Base-by-base conservation (phyloP, 768 basidiomycete species). In the Exsudoporus frostii region DNA sequence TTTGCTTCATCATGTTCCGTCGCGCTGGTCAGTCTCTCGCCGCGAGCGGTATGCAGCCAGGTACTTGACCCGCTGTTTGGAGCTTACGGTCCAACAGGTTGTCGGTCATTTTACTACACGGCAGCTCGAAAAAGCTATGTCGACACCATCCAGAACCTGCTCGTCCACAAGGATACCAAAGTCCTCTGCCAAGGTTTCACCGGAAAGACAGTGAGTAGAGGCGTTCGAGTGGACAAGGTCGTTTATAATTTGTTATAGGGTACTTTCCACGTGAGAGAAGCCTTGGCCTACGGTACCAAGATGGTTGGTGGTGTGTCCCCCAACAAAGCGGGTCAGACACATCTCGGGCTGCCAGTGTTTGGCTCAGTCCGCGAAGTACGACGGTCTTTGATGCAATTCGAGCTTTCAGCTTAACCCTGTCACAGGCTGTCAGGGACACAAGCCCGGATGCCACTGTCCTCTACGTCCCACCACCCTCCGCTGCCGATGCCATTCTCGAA, bases 251-350 rank as follows among this genome's bases (percentile, higher is more conserved):
- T 33, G 30, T 34, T 29, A 24, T 56, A 91, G 96, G 97, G 89
- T 59, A 98, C 97, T 63, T 99, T 99, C 82, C 97, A 99, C 78
- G 84, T 85, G 56, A 86, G 79, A 65, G 92, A 98, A 72, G 95
- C 97, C 34, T 72, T 98, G 57, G 92, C 84, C 45, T 99, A 91
- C 67, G 96, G 97, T 19, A 98, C 96, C 53, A 90, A 86, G 56
- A 96, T 98, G 90, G 92, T 99, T 52, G 97, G 97, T 52, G 97
- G 97, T 56, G 94, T 97, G 49, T 95, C 92, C 3, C 92, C 91
- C 34, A 92, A 90, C 78, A 98, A 98, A 73, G 97, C 95, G 50
- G 97, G 97, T 14, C 86, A 90, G 71, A 91, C 83, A 4, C 97
- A 99, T 76, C 82, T 99, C 51, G 96, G 95, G 29, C 80, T 98